Percentiles rank a stretch among this genome's conserved stretches.
phyloP scores from a whole-genome alignment of 805 yeast genomes.

The Metschnikowia peoriensis region DNA sequence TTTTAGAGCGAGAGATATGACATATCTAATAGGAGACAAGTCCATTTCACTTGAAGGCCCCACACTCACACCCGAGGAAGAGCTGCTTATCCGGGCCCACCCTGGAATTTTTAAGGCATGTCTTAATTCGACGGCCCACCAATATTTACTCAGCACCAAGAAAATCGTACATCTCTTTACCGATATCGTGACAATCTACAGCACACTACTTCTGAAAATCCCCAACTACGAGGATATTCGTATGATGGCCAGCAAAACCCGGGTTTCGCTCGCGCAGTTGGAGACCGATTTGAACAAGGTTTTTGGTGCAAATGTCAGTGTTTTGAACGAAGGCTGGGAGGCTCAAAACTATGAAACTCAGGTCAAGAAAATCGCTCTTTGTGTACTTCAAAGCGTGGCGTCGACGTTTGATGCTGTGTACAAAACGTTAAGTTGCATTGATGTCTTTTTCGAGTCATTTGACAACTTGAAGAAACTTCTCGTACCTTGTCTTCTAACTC shows the following conservation, averaged over 20 bases:
- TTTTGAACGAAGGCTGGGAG: conserved; percentile 26
- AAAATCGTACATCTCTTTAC: conserved; percentile 34
- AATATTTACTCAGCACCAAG: conserved; percentile 28
- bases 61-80: conserved; percentile 22
- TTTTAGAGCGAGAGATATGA: conserved; percentile 22
- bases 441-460: conserved; percentile 37
- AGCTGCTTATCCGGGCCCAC: conserved; percentile 27
- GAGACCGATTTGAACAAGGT: conserved; percentile 33
- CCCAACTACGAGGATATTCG: conserved; percentile 43
- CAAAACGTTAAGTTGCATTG: conserved; percentile 34
- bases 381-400: conserved; percentile 13
- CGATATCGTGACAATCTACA: conserved; percentile 40
- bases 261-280: conserved; percentile 20
- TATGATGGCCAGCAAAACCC: conserved; percentile 26
- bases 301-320: conserved; percentile 20
- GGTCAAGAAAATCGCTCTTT: conserved; percentile 21
- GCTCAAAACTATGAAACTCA: conserved; percentile 24
- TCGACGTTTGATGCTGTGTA: conserved; percentile 18
- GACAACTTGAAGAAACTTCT: conserved; percentile 38
- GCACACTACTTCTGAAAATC: conserved; percentile 37
- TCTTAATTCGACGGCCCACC: conserved; percentile 29
- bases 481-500: conserved; percentile 35
- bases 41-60: conserved; percentile 24
- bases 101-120: conserved; percentile 33
- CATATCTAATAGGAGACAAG: conserved; percentile 40